phyloP scores from a whole-genome alignment of 352 stramenopile genomes.

The Thalassiosira exigua region DNA sequence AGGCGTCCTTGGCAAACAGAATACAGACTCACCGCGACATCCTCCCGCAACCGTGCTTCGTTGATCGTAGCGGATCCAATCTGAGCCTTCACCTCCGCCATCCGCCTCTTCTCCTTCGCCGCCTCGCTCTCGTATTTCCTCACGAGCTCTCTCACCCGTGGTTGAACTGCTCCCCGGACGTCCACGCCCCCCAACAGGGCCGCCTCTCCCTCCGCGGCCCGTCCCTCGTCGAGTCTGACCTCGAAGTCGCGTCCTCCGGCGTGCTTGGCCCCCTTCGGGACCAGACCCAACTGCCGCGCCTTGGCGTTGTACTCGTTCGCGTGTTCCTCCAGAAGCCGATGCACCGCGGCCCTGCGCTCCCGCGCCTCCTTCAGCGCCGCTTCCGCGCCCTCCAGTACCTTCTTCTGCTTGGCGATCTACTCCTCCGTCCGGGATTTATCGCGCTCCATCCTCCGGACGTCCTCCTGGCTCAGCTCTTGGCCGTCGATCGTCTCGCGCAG shows the following conservation, averaged over 20 bases:
- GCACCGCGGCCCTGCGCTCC: conserved; percentile 84
- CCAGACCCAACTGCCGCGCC: conserved; percentile 88
- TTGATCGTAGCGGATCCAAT: conserved; percentile 49
- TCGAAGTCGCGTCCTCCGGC: conserved; percentile 68
- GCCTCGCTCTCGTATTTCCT: conserved; percentile 44
- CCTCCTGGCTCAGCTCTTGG: conserved; percentile 84
- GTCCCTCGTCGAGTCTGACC: conserved; percentile 60
- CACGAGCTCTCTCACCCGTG: conserved; percentile 49
- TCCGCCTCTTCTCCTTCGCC: conserved; percentile 42
- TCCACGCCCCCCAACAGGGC: conserved; percentile 63
- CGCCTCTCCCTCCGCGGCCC: conserved; percentile 35
- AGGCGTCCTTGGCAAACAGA: neutral
- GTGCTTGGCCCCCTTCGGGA: conserved; percentile 89
- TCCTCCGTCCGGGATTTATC: conserved; percentile 79
- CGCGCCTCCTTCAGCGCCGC: conserved; percentile 71
- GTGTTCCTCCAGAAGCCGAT: conserved; percentile 84
- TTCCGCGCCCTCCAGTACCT: conserved; percentile 52
- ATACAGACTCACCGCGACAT: conserved; percentile 44
- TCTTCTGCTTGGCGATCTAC: conserved; percentile 57
- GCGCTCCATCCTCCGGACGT: conserved; percentile 81
- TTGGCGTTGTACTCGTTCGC: conserved; percentile 88
- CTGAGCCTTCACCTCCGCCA: conserved; percentile 67
- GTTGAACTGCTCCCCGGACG: conserved; percentile 45
- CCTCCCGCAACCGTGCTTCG: conserved; percentile 55
- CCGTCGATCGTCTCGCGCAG: conserved; percentile 70